phyloP scores from a whole-genome alignment of 2,329 filamentous ascomycete genomes.

The Podosphaera leucotricha region DNA sequence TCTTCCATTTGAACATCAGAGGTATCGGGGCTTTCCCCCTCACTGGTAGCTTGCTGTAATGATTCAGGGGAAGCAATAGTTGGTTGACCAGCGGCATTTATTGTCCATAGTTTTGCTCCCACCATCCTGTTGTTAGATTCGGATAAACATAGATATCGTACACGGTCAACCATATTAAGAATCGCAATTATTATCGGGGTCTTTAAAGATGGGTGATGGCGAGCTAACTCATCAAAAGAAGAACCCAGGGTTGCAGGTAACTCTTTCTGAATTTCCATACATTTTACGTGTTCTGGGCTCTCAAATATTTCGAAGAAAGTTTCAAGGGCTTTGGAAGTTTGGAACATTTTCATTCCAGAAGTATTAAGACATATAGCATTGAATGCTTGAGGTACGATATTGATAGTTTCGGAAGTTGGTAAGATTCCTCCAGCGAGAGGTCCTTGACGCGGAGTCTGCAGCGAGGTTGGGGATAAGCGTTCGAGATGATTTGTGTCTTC shows the following conservation, averaged over 20 bases:
- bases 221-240: conserved; percentile 79
- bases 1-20: conserved; percentile 46
- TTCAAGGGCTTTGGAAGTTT: conserved; percentile 57
- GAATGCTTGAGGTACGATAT: conserved; percentile 64
- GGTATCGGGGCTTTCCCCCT: conserved; percentile 2
- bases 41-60: conserved; percentile 7
- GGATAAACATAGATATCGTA: conserved; percentile 47
- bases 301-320: conserved; percentile 94
- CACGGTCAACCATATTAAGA: conserved; percentile 66
- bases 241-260: conserved; percentile 53
- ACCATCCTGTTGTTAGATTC: conserved; percentile 46
- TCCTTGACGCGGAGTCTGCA: conserved; percentile 21
- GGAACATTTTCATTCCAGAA: conserved; percentile 66
- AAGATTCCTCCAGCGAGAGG: conserved; percentile 49
- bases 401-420: conserved; percentile 71
- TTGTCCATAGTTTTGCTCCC: conserved; percentile 56
- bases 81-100: conserved; percentile 31
- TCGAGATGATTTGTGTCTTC: conserved; percentile 23
- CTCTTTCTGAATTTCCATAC: conserved; percentile 51
- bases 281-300: conserved; percentile 68
- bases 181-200: conserved; percentile 63
- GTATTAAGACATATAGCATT: conserved; percentile 87
- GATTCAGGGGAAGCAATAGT: conserved; percentile 27
- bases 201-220: conserved; percentile 74
- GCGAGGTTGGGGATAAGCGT: conserved; percentile 26